Evolutionary conservation across 192 early-diverging fungal species (phyloP).

Genomic region (Coemansia reversa): DNA sequence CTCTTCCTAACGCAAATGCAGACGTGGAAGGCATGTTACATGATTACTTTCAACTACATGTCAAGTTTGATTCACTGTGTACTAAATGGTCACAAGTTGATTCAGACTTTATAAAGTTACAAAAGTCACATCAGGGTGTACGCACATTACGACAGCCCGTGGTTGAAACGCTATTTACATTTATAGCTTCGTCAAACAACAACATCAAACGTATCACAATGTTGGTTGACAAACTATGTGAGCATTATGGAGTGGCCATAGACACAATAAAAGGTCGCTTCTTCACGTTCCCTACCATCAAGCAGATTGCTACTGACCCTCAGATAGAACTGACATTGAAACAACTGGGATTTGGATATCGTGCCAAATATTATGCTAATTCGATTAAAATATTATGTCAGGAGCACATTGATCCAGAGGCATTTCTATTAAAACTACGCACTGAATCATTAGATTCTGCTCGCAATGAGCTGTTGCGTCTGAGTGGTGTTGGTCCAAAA

Average conservation of each 20-base stretch:
- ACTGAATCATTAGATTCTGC: slow-evolving; percentile 52
- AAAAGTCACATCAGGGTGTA: slow-evolving; percentile 59
- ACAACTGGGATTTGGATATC: slow-evolving; percentile 88
- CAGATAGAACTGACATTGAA: slow-evolving; percentile 67
- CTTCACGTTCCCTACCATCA: slow-evolving; percentile 70
- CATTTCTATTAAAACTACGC: slow-evolving; percentile 68
- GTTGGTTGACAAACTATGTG: slow-evolving; percentile 44
- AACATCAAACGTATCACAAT: slow-evolving; percentile 88
- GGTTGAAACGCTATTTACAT: slow-evolving; percentile 81
- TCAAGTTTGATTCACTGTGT: slow-evolving; percentile 61
- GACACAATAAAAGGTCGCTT: slow-evolving; percentile 43
- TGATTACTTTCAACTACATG: slow-evolving; percentile 88
- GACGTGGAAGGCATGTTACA: slow-evolving; percentile 32
- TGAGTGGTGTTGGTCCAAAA: slow-evolving; percentile 90
- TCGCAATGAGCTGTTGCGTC: slow-evolving; percentile 58
- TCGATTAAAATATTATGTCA: slow-evolving; percentile 59
- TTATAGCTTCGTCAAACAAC: slow-evolving; percentile 94
- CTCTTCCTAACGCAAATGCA: background rate
- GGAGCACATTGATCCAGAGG: slow-evolving; percentile 53
- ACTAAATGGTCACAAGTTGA: slow-evolving; percentile 61
- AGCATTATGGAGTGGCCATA: slow-evolving; percentile 22
- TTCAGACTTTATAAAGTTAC: slow-evolving; percentile 59
- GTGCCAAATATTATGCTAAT: slow-evolving; percentile 86
- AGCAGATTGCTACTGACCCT: slow-evolving; percentile 48
- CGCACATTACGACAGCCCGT: slow-evolving; percentile 82